These are phyloP conservation scores for Volvox reticuliferus DNA, from an alignment of 139 green algal genomes.

Conservation along the genomic window DNA sequence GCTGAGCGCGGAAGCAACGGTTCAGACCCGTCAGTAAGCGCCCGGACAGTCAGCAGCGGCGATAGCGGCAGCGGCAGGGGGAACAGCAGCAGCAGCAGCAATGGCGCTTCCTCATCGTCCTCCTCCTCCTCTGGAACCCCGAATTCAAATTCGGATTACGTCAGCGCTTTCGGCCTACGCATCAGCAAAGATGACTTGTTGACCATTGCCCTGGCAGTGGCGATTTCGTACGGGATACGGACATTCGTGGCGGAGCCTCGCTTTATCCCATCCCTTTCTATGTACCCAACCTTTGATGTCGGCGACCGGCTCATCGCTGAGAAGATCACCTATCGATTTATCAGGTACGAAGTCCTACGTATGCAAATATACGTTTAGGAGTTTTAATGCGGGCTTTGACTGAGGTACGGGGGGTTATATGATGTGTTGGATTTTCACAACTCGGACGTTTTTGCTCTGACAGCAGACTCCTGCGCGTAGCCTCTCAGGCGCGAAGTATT, in stretches of 20 bases:
- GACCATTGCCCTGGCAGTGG: conserved; percentile 88
- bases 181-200: conserved; percentile 90
- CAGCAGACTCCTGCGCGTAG: no score
- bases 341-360: conserved; percentile 13
- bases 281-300: conserved; percentile 98
- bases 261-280: conserved; percentile 98
- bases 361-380: no score
- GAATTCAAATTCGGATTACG: not conserved
- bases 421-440: no score
- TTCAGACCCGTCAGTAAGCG: not conserved
- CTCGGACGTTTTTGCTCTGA: no score
- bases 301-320: conserved; percentile 97
- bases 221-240: conserved; percentile 91
- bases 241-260: conserved; percentile 95
- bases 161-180: conserved; percentile 58
- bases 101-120: not conserved
- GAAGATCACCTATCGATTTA: conserved; percentile 96
- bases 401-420: no score
- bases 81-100: conserved; percentile 23
- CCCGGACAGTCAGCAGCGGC: not conserved
- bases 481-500: no score
- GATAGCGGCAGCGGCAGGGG: not conserved
- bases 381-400: no score
- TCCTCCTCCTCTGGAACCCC: not conserved
- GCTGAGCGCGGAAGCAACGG: not conserved